Base-by-base conservation (phyloP, 2,329 filamentous ascomycete species). In the Colletotrichum paranaense region DNA sequence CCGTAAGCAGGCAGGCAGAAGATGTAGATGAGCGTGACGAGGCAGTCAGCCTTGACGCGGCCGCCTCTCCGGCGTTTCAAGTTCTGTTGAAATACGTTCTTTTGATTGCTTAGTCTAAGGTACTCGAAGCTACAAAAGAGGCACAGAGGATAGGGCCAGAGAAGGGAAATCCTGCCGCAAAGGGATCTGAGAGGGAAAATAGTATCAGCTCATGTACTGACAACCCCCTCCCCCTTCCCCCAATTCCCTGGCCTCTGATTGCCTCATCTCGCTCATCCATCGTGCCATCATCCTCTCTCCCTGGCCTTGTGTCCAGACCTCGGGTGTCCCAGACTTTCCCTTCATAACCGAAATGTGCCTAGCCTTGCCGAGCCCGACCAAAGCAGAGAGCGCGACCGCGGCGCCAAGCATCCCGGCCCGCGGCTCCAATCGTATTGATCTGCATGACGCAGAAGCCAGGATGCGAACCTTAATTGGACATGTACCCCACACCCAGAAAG, bases 361-460 rank as follows among this genome's bases (percentile, higher is more conserved):
- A 56, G 70, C 32, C 28, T 60, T 42, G 70, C 67, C 60, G 24
- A 62, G 55, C 32, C 53, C 65, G 67, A 56, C n/a, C 60, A 49
- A 59, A 55, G 35, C 56, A 58, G 60, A 55, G n/a, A 70, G 60
- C n/a, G 32, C 59, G 22, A 65, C 67, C 66, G 46, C 67, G 70
- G 67, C 66, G 70, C 67, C 66, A 70, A 73, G 70, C 35, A 38
- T 60, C 55, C 66, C 70, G 70, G 60, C 60, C 70, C 67, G 55
- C 67, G 46, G 67, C 59, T 73, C 70, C 60, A 64, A 70, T 67
- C 68, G 62, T 60, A 67, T 62, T 58, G 68, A 74, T 74, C 72
- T 72, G 72, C 72, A 72, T 72, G 72, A 74, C 72, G 67, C 72
- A 72, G 68, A 49, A 67, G 72, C 72, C 62, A 74, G 72, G 72